A percentile compares a stretch with the other conserved stretches of the same genome.
phyloP scores from a whole-genome alignment of 371 early-diverging fungal species.

The Capniomyces stellatus region DNA sequence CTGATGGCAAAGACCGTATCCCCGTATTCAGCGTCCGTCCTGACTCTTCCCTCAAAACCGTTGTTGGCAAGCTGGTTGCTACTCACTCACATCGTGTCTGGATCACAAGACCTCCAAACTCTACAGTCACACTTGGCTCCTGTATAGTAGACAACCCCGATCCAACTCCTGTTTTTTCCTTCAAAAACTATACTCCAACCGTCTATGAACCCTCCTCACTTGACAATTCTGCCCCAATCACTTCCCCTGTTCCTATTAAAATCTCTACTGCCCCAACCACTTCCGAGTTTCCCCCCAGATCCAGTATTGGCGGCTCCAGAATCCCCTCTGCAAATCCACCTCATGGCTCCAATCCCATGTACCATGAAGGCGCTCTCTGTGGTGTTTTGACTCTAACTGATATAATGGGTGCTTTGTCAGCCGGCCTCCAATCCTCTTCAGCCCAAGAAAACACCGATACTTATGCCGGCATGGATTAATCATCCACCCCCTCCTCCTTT shows the following conservation, averaged over 20 bases:
- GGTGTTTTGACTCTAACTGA: conserved; percentile 63
- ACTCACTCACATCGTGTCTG: conserved; percentile 69
- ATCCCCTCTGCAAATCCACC: neutral
- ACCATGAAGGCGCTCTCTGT: conserved; percentile 6
- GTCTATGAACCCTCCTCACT: too few species aligned
- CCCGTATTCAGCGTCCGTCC: conserved; percentile 61
- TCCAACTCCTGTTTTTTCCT: too few species aligned
- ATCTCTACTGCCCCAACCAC: too few species aligned
- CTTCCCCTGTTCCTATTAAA: too few species aligned
- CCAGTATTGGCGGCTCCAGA: too few species aligned
- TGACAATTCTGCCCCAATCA: too few species aligned
- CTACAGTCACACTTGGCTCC: neutral
- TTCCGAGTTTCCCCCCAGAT: too few species aligned
- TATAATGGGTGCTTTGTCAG: conserved; percentile 25
- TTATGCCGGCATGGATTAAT: too few species aligned
- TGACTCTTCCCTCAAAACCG: conserved; percentile 42
- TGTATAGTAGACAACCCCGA: too few species aligned
- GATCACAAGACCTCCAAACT: conserved; percentile 29
- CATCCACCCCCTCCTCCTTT: too few species aligned
- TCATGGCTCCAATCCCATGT: neutral
- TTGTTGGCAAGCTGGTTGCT: conserved; percentile 56
- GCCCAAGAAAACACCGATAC: too few species aligned
- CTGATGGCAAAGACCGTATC: conserved; percentile 36
- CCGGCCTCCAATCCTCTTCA: neutral
- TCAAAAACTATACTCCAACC: too few species aligned